Evolutionary conservation across 148 eudicot genomes (phyloP), one percentile per base, ranked within the genome.

Genomic region (Polygonum maritimum): DNA sequence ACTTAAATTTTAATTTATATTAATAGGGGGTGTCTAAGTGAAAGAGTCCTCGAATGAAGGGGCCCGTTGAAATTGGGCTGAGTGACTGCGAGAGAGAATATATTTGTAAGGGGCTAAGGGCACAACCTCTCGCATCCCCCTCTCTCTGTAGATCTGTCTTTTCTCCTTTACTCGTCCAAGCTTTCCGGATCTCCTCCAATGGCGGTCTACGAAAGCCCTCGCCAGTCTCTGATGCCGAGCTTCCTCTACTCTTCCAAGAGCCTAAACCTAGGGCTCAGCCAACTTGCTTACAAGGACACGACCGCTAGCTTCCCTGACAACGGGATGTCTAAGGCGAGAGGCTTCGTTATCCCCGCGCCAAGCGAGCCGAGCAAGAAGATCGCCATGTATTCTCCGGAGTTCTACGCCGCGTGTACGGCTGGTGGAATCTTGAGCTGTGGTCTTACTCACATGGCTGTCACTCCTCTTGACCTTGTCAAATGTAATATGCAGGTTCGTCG

Each of bases 381-480:
- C 81, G 85, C 82, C 81, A 79, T 89, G 89, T 86, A 83, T 71
- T 89, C 92, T 16, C 87, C 89, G 3, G 80, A 77, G 69, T 88
- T 75, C 86, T 88, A 88, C 71, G 92, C 86, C 22, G 89, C 92
- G 19, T 88, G 92, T 78, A 88, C 92, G 2, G 80, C 31, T 38
- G 92, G 92, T 73, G 92, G 92, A 36, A 86, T 88, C 14, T 12
- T 81, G 16, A 81, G 86, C 71, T 84, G 86, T 57, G 86, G 86
- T 18, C 74, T 84, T 1, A 84, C 86, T 76, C 86, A 84, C 63
- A 84, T 75, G 82, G 76, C 86, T 57, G 86, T 84, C 70, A 84
- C 86, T 51, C 86, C 86, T 13, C 84, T 84, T 2, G 86, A 84
- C 76, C 82, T 84, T 31, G 86, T 84, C 76, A 84, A 84, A 51